These are phyloP conservation scores for Phytophthora capsici DNA, from an alignment of 352 stramenopile genomes.

Conservation along the genomic window DNA sequence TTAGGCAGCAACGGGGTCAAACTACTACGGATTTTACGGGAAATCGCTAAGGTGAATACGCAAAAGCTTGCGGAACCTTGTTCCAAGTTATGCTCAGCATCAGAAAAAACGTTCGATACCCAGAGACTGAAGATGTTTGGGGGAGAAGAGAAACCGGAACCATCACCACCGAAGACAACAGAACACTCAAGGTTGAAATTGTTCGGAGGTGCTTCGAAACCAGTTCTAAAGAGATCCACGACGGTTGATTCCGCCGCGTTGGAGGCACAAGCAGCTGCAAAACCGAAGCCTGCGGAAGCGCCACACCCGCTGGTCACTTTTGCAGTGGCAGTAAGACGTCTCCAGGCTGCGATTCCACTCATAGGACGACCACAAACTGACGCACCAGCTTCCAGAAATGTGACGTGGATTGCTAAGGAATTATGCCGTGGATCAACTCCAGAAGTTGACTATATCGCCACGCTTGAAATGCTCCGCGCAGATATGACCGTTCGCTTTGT, in stretches of 20 bases:
- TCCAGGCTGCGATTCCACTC: constrained; percentile 44
- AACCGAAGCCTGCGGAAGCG: constrained; percentile 13
- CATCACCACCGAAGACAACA: constrained; percentile 6
- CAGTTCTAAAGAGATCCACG: constrained; percentile 29
- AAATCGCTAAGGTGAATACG: constrained; percentile 45
- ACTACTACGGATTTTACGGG: constrained; percentile 50
- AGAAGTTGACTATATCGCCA: constrained; percentile 72
- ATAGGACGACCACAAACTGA: constrained; percentile 51
- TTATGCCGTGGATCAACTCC: constrained; percentile 47
- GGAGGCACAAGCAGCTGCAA: constrained; percentile 29
- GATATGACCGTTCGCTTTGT: constrained; percentile 82
- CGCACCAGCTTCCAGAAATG: constrained; percentile 38
- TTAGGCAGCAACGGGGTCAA: constrained; percentile 55
- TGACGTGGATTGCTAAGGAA: constrained; percentile 64
- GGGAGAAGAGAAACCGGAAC: constrained; percentile 4
- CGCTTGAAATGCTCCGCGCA: constrained; percentile 81
- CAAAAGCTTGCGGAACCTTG: constrained; percentile 43
- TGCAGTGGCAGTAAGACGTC: constrained; percentile 28
- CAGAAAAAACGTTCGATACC: constrained; percentile 60
- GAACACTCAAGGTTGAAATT: constrained; percentile 24
- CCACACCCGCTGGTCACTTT: constrained; percentile 38
- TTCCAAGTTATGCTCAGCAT: constrained; percentile 46
- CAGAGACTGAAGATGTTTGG: constrained; percentile 58
- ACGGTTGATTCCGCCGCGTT: constrained; percentile 39
- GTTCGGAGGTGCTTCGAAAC: constrained; percentile 25